Evolutionary conservation across 225 moss, liverwort and hornwort genomes (phyloP), one percentile per base, ranked within the genome.

Genomic region (Marchantia paleacea): DNA sequence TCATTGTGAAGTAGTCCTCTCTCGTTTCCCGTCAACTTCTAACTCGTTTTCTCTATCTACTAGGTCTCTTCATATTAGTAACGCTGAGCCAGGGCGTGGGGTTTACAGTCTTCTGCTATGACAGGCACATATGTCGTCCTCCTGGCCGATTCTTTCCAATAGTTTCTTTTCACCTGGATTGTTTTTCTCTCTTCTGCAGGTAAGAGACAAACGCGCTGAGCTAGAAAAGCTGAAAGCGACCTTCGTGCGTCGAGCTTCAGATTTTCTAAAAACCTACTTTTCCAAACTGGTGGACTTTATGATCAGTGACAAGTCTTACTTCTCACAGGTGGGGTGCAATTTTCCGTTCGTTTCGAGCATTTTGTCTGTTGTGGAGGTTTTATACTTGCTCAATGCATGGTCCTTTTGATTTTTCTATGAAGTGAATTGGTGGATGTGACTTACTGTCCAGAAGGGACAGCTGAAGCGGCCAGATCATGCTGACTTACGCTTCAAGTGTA

Each of bases 401-500:
- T 58, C 13, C 14, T 12, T n/a, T 58, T 16, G 12, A 5, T 58
- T 0, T 58, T 16, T 15, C 20, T 9, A 58, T 58, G 74, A 25
- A 15, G 13, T 75, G 14, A 75, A 16, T 18, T 54, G 7, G 10
- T 75, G n/a, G n/a, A n/a, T n/a, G n/a, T n/a, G n/a, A n/a, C 52
- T 14, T 12, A 1, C 55, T 6, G 11, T 25, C 62, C 88, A 99
- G 99, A 94, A 90, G 76, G 99, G 99, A 30, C 95, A 95, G 81
- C 89, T 99, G 75, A 99, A 94, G 87, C 87, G 99, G 78, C 99
- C 99, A 74, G 99, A 99, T 88, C 99, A 99, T 90, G 99, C 99
- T 73, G 99, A 99, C 88, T 89, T 99, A 63, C 91, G 99, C 73
- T 99, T 94, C 84, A 99, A 93, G 85, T 99, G 99, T 82, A 89